Percentiles rank a stretch among this genome's conserved stretches.
Conservation (phyloP, 768 basidiomycete genomes). For the Tricholoma hemisulphureum region DNA sequence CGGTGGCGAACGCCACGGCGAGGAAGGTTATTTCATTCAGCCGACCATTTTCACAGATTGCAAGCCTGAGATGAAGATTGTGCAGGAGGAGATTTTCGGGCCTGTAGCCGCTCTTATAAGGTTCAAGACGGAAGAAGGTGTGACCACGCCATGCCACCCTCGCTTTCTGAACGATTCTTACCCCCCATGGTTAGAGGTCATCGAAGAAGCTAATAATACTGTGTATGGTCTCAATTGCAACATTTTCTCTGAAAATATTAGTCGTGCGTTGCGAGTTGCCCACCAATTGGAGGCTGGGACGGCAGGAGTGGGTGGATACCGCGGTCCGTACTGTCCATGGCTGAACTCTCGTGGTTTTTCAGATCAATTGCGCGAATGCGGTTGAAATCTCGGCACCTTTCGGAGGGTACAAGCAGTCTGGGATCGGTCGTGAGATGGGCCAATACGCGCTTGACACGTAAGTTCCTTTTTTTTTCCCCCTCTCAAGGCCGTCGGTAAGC, state of each 20-base stretch:
- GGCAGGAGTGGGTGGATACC: conserved; percentile 4
- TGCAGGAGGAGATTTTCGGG: conserved; percentile 69
- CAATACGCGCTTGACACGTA: conserved; percentile 70
- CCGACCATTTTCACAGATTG: conserved; percentile 70
- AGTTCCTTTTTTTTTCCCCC: conserved; percentile 16
- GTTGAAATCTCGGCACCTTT: conserved; percentile 60
- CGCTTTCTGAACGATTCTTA: conserved; percentile 19
- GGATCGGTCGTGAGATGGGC: conserved; percentile 78
- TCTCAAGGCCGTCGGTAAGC: too few relatives aligned
- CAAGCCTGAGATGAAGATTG: conserved; percentile 63
- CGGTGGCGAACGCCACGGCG: conserved; percentile 54
- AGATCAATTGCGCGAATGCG: background rate
- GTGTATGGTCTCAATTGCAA: conserved; percentile 12
- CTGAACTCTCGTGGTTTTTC: background rate
- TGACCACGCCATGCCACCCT: background rate
- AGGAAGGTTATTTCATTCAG: conserved; percentile 56
- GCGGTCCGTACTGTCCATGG: background rate
- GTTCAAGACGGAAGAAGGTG: conserved; percentile 56
- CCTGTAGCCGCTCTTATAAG: conserved; percentile 69
- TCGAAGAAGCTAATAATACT: conserved; percentile 17
- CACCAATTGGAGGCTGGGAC: conserved; percentile 18
- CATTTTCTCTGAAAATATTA: conserved; percentile 16
- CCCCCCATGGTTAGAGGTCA: conserved; percentile 9
- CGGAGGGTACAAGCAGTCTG: conserved; percentile 83
- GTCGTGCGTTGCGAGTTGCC: conserved; percentile 14